These are phyloP conservation scores for Xylariaceae sp. DNA, from an alignment of 2,329 filamentous ascomycete species.

Conservation along the genomic window DNA sequence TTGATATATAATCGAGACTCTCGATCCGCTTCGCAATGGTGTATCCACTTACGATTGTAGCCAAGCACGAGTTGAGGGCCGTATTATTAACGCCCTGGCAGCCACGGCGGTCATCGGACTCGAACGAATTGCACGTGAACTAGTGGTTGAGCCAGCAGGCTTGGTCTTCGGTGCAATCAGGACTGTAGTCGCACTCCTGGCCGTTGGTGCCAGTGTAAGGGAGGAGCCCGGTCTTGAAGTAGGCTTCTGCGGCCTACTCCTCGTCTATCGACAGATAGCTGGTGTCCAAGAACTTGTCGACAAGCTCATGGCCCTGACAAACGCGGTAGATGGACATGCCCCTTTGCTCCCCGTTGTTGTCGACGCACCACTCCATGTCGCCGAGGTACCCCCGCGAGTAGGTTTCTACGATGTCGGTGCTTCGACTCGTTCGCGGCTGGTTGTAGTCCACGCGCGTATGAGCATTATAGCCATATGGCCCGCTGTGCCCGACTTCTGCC, in stretches of 20 bases:
- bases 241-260: constrained; percentile 56
- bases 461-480: constrained; percentile 57
- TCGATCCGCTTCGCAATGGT: constrained; percentile 55
- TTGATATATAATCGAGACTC: constrained; percentile 50
- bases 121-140: constrained; percentile 56
- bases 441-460: constrained; percentile 58
- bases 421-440: constrained; percentile 48
- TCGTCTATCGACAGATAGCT: constrained; percentile 50
- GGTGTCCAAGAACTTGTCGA: constrained; percentile 53
- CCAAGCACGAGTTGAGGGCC: constrained; percentile 48
- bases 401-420: constrained; percentile 44
- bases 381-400: constrained; percentile 50
- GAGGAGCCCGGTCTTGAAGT: constrained; percentile 52
- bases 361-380: constrained; percentile 58
- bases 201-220: constrained; percentile 53
- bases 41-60: constrained; percentile 56
- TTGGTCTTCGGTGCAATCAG: constrained; percentile 49
- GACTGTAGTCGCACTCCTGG: constrained; percentile 51
- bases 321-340: constrained; percentile 60
- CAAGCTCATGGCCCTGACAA: constrained; percentile 53
- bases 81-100: constrained; percentile 52
- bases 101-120: constrained; percentile 39
- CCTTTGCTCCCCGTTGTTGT: constrained; percentile 59
- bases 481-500: constrained; percentile 50
- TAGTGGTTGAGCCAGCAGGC: constrained; percentile 55